Evolutionary conservation across 2,329 filamentous ascomycete species (phyloP).

Genomic region (Torrubiella hemipterigena): DNA sequence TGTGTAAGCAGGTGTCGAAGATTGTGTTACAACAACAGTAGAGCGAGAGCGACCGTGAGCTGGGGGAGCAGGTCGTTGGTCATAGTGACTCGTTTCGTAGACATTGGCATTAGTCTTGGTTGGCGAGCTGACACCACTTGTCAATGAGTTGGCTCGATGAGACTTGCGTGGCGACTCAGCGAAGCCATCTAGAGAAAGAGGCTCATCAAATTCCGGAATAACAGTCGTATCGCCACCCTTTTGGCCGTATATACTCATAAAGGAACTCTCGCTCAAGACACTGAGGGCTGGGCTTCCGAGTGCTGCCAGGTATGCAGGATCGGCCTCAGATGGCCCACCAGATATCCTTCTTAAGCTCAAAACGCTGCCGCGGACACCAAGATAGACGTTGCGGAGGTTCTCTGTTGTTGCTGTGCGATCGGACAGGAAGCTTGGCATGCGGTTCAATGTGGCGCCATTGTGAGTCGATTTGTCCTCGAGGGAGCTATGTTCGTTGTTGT

Average conservation of each 20-base stretch:
- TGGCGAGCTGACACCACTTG: too few relatives aligned
- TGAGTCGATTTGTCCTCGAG: constrained; percentile 13
- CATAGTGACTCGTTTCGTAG: too few relatives aligned
- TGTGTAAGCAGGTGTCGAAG: too few relatives aligned
- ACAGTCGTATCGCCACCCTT: constrained; percentile 18
- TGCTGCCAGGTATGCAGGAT: constrained; percentile 20
- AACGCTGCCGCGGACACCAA: constrained; percentile 35
- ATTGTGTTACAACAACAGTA: not conserved
- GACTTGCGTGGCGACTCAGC: constrained; percentile 9
- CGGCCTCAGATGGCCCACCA: constrained; percentile 25
- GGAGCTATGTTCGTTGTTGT: too few relatives aligned
- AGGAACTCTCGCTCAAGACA: constrained; percentile 55
- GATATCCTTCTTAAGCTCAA: constrained; percentile 35
- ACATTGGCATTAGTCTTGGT: constrained; percentile 6
- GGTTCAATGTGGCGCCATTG: constrained; percentile 24
- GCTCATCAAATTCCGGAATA: constrained; percentile 16
- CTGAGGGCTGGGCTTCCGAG: constrained; percentile 49
- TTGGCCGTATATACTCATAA: constrained; percentile 50
- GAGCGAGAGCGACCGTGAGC: not conserved
- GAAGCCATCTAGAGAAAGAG: constrained; percentile 16
- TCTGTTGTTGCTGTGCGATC: constrained; percentile 47
- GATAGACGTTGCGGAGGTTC: constrained; percentile 48
- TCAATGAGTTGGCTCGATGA: too few relatives aligned
- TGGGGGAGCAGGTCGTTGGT: not conserved
- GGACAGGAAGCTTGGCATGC: constrained; percentile 55